These are phyloP conservation scores for Neoarthrinium moseri DNA, from an alignment of 2,329 filamentous ascomycete species.

Conservation along the genomic window DNA sequence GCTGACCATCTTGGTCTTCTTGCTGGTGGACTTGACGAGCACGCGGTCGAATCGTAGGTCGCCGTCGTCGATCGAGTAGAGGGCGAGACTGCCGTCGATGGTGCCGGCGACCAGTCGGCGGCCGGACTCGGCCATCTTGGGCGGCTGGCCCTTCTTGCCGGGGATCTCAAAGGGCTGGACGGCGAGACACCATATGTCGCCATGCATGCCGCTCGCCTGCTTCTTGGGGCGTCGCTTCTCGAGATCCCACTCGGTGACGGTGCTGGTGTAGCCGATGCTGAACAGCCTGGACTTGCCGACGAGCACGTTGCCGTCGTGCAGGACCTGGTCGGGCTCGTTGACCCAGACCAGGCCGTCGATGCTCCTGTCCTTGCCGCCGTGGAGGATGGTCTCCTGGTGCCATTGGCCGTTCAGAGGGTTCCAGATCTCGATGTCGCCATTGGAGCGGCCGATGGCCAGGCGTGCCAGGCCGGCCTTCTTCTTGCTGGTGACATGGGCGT, in stretches of 20 bases:
- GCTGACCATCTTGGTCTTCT: constrained; percentile 86
- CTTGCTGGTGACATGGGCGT: constrained; percentile 54
- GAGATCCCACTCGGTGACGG: constrained; percentile 94
- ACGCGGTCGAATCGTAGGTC: constrained; percentile 79
- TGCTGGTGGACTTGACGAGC: constrained; percentile 73
- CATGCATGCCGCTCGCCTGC: constrained; percentile 88
- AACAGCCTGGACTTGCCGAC: constrained; percentile 82
- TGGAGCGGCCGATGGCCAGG: constrained; percentile 86
- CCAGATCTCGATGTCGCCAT: constrained; percentile 98
- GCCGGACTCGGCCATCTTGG: constrained; percentile 27
- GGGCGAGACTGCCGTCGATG: constrained; percentile 83
- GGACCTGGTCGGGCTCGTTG: constrained; percentile 74
- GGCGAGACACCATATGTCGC: constrained; percentile 95
- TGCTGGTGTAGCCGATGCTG: constrained; percentile 91
- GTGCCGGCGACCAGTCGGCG: constrained; percentile 76
- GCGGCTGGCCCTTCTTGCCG: constrained; percentile 3
- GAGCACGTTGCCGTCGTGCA: constrained; percentile 59
- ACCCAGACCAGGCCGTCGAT: constrained; percentile 93
- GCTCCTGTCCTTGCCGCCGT: constrained; percentile 79
- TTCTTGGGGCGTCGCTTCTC: constrained; percentile 73
- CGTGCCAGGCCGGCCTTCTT: constrained; percentile 61
- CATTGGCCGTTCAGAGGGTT: constrained; percentile 80
- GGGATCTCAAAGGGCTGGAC: constrained; percentile 62
- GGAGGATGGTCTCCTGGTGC: constrained; percentile 86
- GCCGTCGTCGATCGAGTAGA: constrained; percentile 82